Evolutionary conservation across 2,329 filamentous ascomycete genomes (phyloP).

Genomic region (Fusarium sp.): DNA sequence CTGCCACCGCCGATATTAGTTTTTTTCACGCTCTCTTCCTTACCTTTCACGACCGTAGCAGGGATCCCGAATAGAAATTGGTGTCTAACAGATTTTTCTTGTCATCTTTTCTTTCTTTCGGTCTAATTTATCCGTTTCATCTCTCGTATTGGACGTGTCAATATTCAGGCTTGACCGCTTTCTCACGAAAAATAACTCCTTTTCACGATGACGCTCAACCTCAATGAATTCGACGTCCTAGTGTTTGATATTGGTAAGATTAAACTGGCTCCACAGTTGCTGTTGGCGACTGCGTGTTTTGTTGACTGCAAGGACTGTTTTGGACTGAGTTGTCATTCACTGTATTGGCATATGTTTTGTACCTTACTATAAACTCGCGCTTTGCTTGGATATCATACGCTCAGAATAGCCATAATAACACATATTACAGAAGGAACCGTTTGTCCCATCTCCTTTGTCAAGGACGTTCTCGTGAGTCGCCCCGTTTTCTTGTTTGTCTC

Average conservation of each 20-base stretch:
- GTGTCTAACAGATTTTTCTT: constrained; percentile 6
- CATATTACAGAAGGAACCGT: constrained; percentile 76
- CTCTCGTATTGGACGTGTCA: constrained; percentile 17
- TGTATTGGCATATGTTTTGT: constrained; percentile 8
- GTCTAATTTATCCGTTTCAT: constrained; percentile 1
- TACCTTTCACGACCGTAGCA: constrained; percentile 21
- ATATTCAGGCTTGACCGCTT: constrained; percentile 31
- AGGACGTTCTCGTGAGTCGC: constrained; percentile 78
- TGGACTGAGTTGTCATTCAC: background rate
- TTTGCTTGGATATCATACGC: constrained; percentile 7
- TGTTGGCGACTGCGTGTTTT: constrained; percentile 1
- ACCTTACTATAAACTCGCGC: background rate
- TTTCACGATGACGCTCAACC: constrained; percentile 37
- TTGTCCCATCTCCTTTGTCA: constrained; percentile 85
- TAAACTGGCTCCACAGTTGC: constrained; percentile 7
- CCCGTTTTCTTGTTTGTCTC: constrained; percentile 25
- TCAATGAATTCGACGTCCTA: constrained; percentile 46
- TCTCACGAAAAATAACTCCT: constrained; percentile 17
- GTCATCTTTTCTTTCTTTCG: background rate
- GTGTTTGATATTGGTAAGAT: constrained; percentile 52
- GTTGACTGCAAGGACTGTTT: background rate
- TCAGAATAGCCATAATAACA: constrained; percentile 37
- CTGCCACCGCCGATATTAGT: constrained; percentile 23
- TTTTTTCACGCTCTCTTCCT: constrained; percentile 9
- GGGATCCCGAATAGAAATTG: constrained; percentile 17